Evolutionary conservation across 345 rosid genomes (phyloP).

Genomic region (Bruguiera gymnorhiza): DNA sequence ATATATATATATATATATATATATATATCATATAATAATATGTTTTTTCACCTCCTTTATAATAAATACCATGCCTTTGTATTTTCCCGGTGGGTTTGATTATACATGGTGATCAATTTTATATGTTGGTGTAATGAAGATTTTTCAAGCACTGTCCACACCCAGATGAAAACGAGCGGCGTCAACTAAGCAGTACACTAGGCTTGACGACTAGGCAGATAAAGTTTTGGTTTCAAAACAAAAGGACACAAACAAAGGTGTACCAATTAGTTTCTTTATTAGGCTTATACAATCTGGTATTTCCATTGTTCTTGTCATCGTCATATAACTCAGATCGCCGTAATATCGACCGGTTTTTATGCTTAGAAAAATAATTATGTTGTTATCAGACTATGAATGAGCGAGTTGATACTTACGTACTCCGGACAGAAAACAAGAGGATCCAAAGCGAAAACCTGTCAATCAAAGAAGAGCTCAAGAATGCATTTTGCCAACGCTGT

Average conservation of each 20-base stretch:
- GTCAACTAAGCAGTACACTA: slow-evolving; percentile 42
- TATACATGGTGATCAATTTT: not conserved
- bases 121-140: slow-evolving; percentile 19
- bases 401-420: slow-evolving; percentile 38
- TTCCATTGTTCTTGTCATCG: no score
- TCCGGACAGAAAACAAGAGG: slow-evolving; percentile 56
- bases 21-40: no score
- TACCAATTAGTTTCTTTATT: not conserved
- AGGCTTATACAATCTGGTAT: no score
- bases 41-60: no score
- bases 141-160: slow-evolving; percentile 64
- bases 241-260: slow-evolving; percentile 71
- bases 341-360: not conserved
- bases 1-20: no score
- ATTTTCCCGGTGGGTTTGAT: no score
- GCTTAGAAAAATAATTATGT: not conserved
- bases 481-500: slow-evolving; percentile 56
- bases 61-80: no score
- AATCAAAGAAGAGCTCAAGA: slow-evolving; percentile 48
- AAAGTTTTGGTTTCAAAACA: slow-evolving; percentile 87
- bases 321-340: no score
- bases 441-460: slow-evolving; percentile 49
- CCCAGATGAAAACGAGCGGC: slow-evolving; percentile 57
- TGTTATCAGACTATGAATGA: slow-evolving; percentile 50
- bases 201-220: slow-evolving; percentile 49